A percentile compares a stretch with the other conserved stretches of the same genome.
Evolutionary conservation across 352 stramenopile species (phyloP).

Genomic region (Phytophthora crassamura): DNA sequence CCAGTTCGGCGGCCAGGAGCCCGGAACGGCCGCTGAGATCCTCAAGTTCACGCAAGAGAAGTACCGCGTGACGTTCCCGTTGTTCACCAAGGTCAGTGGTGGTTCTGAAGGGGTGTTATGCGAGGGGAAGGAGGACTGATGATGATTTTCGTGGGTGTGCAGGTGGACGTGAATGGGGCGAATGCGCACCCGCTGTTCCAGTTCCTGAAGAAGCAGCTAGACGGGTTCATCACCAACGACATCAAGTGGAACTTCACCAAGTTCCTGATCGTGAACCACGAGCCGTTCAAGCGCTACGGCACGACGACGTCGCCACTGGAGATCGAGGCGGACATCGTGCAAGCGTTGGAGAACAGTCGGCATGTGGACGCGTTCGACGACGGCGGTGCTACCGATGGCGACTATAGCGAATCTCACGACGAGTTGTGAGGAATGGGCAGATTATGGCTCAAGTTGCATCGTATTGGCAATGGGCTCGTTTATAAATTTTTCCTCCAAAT

Average conservation of each 20-base stretch:
- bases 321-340: slow-evolving; percentile 73
- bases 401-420: slow-evolving; percentile 36
- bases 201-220: slow-evolving; percentile 85
- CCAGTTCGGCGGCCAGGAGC: slow-evolving; percentile 95
- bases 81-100: slow-evolving; percentile 82
- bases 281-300: slow-evolving; percentile 73
- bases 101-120: not conserved
- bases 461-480: too few relatives aligned
- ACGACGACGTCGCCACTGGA: slow-evolving; percentile 66
- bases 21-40: slow-evolving; percentile 71
- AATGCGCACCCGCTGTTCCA: slow-evolving; percentile 90
- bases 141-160: slow-evolving; percentile 3
- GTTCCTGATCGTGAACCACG: slow-evolving; percentile 81
- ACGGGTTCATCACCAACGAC: slow-evolving; percentile 71
- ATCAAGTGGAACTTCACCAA: slow-evolving; percentile 93
- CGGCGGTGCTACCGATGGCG: slow-evolving; percentile 34
- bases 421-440: slow-evolving; percentile 23
- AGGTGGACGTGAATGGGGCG: slow-evolving; percentile 95
- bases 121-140: not conserved
- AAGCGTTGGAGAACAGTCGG: slow-evolving; percentile 44
- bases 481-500: too few relatives aligned
- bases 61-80: slow-evolving; percentile 82
- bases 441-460: not conserved
- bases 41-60: slow-evolving; percentile 75
- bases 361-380: slow-evolving; percentile 38